Evolutionary conservation across 768 basidiomycete genomes (phyloP), one percentile per base, ranked within the genome.

Genomic region (Trametes sanguinea): DNA sequence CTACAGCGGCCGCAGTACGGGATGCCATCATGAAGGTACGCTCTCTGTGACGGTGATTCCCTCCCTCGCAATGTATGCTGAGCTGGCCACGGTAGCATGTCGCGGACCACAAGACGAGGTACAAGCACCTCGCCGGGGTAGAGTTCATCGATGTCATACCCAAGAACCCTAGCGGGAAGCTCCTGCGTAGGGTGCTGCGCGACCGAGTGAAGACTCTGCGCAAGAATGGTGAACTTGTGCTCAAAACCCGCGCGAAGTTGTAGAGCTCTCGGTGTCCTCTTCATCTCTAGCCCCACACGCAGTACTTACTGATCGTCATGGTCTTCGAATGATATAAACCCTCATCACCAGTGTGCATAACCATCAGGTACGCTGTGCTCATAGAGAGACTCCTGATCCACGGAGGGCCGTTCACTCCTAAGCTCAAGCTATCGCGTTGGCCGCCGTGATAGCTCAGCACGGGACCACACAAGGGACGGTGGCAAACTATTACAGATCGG

Each of bases 11-110:
- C 2, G 69, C 72, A 51, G 70, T 85, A 16, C 83, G 83, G 70
- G 69, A 63, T n/a, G 73, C 69, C 14, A 77, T 92, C 42, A 75
- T 74, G 46, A 88, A 89, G 82, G 90, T 89, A 3, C 11, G 68
- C 50, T 35, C 17, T 54, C 32, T 29, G 22, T 47, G 54, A 22
- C n/a, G 35, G 35, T 37, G 35, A 37, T 37, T 37, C 11, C 43
- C 14, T 16, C 14, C 43, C 14, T 6, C 14, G 43, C 43, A 6
- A 14, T 13, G 43, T 0, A 37, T 37, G 35, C 35, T 37, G 35
- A 37, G 35, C 35, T 37, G 35, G 35, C 35, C 35, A 11, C 11
- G 1, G 1, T 16, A 74, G 72, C 69, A 72, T 50, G 71, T 75
- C 17, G 54, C 71, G 43, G 73, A 74, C 65, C 45, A 68, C 58